phyloP scores from a whole-genome alignment of 257 asterid genomes.

The Forsythia viridissima region DNA sequence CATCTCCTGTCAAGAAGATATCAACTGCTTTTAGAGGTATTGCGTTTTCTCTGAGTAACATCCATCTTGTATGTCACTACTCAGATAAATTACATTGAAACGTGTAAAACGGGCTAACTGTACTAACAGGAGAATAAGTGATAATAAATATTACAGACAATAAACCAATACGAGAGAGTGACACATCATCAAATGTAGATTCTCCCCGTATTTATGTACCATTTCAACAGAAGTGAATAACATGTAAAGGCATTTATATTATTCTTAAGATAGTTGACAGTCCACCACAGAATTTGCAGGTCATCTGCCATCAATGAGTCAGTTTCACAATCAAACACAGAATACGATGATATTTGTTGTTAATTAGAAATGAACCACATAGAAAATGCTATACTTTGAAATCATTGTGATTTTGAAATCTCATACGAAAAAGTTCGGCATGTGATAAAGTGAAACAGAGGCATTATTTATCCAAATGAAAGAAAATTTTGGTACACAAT shows the following conservation, averaged over 20 bases:
- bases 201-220: neutral
- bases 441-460: neutral
- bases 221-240: neutral
- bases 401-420: neutral
- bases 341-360: neutral
- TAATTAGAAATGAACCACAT: constrained; percentile 1
- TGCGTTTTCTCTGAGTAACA: constrained; percentile 27
- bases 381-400: neutral
- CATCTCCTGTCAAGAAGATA: constrained; percentile 84
- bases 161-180: neutral
- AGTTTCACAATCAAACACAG: constrained; percentile 8
- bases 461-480: neutral
- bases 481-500: neutral
- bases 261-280: constrained; percentile 1
- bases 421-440: neutral
- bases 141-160: neutral
- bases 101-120: constrained; percentile 3
- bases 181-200: neutral
- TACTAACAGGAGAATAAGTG: neutral
- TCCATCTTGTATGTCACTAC: constrained; percentile 5
- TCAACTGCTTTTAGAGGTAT: constrained; percentile 79
- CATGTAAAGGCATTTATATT: neutral
- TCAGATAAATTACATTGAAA: constrained; percentile 10
- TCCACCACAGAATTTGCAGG: constrained; percentile 3
- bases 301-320: neutral